Base-by-base conservation (phyloP, 2,329 filamentous ascomycete species). In the Ceratocystis diversiconidia region DNA sequence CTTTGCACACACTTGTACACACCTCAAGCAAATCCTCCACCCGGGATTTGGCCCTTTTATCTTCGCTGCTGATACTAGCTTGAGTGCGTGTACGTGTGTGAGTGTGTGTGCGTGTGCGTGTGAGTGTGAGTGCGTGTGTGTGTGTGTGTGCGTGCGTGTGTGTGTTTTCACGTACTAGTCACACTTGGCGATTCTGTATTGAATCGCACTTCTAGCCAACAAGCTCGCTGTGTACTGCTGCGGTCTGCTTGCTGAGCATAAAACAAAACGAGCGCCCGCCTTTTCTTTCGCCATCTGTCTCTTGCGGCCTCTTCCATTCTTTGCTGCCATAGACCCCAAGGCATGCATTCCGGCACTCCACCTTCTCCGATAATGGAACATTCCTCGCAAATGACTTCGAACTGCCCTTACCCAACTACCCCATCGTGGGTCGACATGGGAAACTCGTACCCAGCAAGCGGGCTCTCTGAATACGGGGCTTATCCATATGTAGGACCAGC, bases 371-470 rank as follows among this genome's bases (percentile, higher is more conserved):
- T 12, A n/a, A 57, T 57, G 50, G 50, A 57, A 22, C 61, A 48
- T 15, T 22, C 48, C 25, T 52, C 48, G 19, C 22, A 44, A 48
- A 66, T 66, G 64, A 19, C 64, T 52, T 57, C 64, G 15, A 66
- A 66, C 64, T 25, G 59, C 8, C 22, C 60, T 25, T 66, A 66
- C 25, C 60, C 60, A 7, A 19, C 6, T 15, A 30, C 55, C 48
- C 48, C 55, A 15, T 41, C 64, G 25, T 65, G 64, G 64, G 64
- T 60, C 10, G 57, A 61, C 36, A 57, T 63, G 25, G 36, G 36
- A 17, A 48, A 28, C 15, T 46, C 60, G 15, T 66, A 62, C 32
- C 32, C 46, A 6, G 22, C 60, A 28, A 57, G 7, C n/a, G 50
- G 25, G 6, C 22, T 62, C 30, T 59, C 64, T 7, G 60, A 66